Base-by-base conservation (phyloP, 2,329 filamentous ascomycete species). In the Diplodia scrobiculata region DNA sequence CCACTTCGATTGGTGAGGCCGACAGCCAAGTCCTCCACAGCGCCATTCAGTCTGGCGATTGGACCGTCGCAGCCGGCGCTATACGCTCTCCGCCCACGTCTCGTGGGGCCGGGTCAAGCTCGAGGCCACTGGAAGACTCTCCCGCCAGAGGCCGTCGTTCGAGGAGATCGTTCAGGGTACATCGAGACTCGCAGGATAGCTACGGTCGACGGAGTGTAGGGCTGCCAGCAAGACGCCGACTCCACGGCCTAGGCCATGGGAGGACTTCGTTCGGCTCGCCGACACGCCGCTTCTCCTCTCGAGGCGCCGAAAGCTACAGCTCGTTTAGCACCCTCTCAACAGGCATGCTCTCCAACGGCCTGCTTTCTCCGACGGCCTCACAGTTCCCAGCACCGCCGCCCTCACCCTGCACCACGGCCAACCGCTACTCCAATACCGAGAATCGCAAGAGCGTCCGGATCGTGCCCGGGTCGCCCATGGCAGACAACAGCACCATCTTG, bases 281-380 rank as follows among this genome's bases (percentile, higher is more conserved):
- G 4, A 55, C 65, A 13, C 55, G 45, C 14, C 65, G 58, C 17
- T 54, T 62, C 27, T 54, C 36, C 5, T 34, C 55, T 13, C 69
- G 53, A 11, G 74, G 74, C 62, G 69, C 72, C 7, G 72, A 74
- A 65, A 80, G 77, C 67, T 74, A 70, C 38, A 74, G 72, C 25
- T 80, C 79, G 0, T 71, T 74, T 27, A 77, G 74, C 41, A 79
- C 78, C 1, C 70, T 72, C 55, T 74, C 76, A 5, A 79, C 79
- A 2, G 79, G 77, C 65, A 71, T 79, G 55, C 65, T 65, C 32
- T 52, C 25, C 72, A 62, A 62, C 19, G 21, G 45, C 11, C n/a
- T 62, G 0, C 58, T 78, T 14, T 80, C 78, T 2, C 76, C 76
- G 2, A 71, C 70, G n/a, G 72, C 75, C 2, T 78, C 75, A 13